Base-by-base conservation (phyloP, 306 rosid genomes). In the Inga laurina region DNA sequence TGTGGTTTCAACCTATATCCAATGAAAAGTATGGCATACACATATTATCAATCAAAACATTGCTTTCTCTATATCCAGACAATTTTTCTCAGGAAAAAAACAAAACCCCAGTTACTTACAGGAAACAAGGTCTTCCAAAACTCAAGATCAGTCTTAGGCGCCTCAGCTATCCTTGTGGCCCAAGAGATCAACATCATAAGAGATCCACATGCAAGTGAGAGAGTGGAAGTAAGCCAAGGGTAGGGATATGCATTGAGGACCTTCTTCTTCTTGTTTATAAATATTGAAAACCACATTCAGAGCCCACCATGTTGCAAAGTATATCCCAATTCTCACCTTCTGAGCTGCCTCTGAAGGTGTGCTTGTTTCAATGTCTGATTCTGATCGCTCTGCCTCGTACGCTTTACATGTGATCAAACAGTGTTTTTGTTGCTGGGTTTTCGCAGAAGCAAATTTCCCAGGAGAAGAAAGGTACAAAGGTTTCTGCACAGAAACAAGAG, bases 251-350 rank as follows among this genome's bases (percentile, higher is more conserved):
- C 99, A 83, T 96, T 96, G 93, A 96, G 80, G 46, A 96, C 99
- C 89, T 96, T 96, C 97, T 96, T 96, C 85, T n/a, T n/a, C n/a
- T n/a, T n/a, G n/a, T n/a, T 96, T 96, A 80, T 96, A 93, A 71
- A 96, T 96, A 84, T 96, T 96, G 86, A 96, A 96, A 11, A 96
- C 99, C 74, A 96, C 99, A 75, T 96, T 96, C 90, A 96, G 79
- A 80, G 93, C 93, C 98, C 99, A 96, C 99, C 98, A 96, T 30
- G 93, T 90, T 44, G 99, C 99, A 71, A 96, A 96, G 49, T 96
- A 96, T 18, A 91, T 48, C 37, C 98, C 99, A 81, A 96, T 96
- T 86, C 92, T 96, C 87, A 93, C 74, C 89, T 90, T 96, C 88
- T 88, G 89, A 15, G 89, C 94, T 54, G 98, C 90, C 88, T 89